A percentile compares a stretch with the other conserved stretches of the same genome.
These are phyloP conservation scores for Pythium phragmiticola DNA, from an alignment of 352 stramenopile genomes.

Conservation along the genomic window DNA sequence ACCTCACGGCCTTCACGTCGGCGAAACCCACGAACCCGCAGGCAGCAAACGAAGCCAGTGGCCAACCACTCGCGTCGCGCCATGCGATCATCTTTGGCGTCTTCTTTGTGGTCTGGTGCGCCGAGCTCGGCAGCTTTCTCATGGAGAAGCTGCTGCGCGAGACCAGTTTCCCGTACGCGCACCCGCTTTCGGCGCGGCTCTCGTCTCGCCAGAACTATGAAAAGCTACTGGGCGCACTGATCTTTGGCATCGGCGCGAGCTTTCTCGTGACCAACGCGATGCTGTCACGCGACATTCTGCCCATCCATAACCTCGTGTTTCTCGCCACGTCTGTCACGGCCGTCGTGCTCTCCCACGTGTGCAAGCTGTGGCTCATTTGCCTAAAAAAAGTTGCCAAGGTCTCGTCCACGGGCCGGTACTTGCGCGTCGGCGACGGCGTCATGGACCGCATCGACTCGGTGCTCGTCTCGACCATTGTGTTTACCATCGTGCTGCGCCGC, in stretches of 20 bases:
- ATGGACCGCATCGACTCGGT: slow-evolving; percentile 61
- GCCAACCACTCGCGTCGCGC: slow-evolving; percentile 10
- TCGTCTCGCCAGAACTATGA: slow-evolving; percentile 62
- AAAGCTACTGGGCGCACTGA: slow-evolving; percentile 48
- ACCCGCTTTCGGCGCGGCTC: slow-evolving; percentile 44
- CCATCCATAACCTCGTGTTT: slow-evolving; percentile 31
- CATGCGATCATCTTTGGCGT: slow-evolving; percentile 38
- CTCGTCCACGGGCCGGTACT: slow-evolving; percentile 40
- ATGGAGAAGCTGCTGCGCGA: slow-evolving; percentile 47
- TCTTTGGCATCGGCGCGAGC: slow-evolving; percentile 35
- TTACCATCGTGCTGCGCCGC: slow-evolving; percentile 23
- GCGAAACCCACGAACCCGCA: slow-evolving; percentile 4
- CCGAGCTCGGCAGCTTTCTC: slow-evolving; percentile 53
- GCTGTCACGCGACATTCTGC: slow-evolving; percentile 6
- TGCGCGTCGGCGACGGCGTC: slow-evolving; percentile 46
- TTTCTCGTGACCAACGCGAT: slow-evolving; percentile 46
- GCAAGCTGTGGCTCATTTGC: slow-evolving; percentile 59
- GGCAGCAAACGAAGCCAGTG: no score
- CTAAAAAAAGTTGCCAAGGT: slow-evolving; percentile 64
- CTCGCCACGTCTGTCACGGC: slow-evolving; percentile 36
- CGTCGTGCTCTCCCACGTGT: slow-evolving; percentile 44
- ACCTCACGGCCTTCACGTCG: slow-evolving; percentile 42
- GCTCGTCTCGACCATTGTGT: slow-evolving; percentile 58
- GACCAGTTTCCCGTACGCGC: slow-evolving; percentile 52
- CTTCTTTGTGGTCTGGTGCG: slow-evolving; percentile 57